phyloP scores from a whole-genome alignment of 2,329 filamentous ascomycete species.

The Dothiorella sarmentorum region DNA sequence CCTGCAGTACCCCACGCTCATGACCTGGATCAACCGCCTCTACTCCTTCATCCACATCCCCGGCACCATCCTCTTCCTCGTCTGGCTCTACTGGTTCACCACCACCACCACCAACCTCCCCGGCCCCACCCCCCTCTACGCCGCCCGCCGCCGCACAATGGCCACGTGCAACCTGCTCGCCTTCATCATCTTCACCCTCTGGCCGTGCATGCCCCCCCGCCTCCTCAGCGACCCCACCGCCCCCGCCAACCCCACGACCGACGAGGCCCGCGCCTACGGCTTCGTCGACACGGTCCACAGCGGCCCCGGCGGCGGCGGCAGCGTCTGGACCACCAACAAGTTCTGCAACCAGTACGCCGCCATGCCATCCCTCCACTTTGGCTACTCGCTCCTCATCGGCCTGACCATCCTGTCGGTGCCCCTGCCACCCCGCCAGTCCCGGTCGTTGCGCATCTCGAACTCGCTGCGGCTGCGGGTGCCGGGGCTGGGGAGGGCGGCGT shows the following conservation, averaged over 20 bases:
- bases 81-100: slow-evolving; percentile 67
- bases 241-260: slow-evolving; percentile 52
- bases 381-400: slow-evolving; percentile 70
- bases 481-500: slow-evolving; percentile 51
- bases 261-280: slow-evolving; percentile 57
- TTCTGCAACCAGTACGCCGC: slow-evolving; percentile 76
- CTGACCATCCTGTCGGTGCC: slow-evolving; percentile 64
- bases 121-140: slow-evolving; percentile 52
- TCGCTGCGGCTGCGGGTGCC: slow-evolving; percentile 39
- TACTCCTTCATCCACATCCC: slow-evolving; percentile 79
- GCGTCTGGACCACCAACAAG: slow-evolving; percentile 68
- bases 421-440: slow-evolving; percentile 49
- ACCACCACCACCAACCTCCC: slow-evolving; percentile 56
- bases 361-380: slow-evolving; percentile 74
- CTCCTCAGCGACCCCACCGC: slow-evolving; percentile 54
- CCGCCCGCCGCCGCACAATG: slow-evolving; percentile 55
- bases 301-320: slow-evolving; percentile 57
- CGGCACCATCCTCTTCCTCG: slow-evolving; percentile 67
- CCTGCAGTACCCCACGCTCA: slow-evolving; percentile 51
- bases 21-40: slow-evolving; percentile 68
- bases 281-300: slow-evolving; percentile 60
- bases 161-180: slow-evolving; percentile 58
- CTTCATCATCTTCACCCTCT: slow-evolving; percentile 57
- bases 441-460: slow-evolving; percentile 27
- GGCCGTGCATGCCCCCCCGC: slow-evolving; percentile 60